A percentile compares a stretch with the other conserved stretches of the same genome.
Conservation (phyloP, 805 yeast species). For the Spathaspora sp. region DNA sequence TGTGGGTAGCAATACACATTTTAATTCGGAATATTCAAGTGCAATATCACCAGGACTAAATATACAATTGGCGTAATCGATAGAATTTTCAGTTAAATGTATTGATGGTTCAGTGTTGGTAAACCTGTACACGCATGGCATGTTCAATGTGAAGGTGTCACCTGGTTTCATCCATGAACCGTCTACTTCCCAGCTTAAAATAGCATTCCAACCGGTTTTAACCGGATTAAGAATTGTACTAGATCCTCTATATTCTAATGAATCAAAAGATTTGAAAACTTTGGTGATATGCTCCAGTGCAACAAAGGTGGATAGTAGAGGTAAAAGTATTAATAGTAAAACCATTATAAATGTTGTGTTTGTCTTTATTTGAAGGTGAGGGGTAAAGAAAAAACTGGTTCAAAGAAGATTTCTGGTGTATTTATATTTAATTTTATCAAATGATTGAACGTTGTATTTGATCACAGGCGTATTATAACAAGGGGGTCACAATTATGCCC, state of each 20-base stretch:
- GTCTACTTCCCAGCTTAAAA: slow-evolving; percentile 17
- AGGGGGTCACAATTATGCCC: too few relatives aligned
- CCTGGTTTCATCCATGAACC: slow-evolving; percentile 15
- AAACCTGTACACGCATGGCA: slow-evolving; percentile 26
- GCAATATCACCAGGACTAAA: slow-evolving; percentile 13
- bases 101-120: slow-evolving; percentile 11
- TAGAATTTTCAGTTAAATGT: slow-evolving; percentile 9
- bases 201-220: slow-evolving; percentile 14
- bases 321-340: not conserved
- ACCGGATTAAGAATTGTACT: slow-evolving; percentile 6
- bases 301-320: not conserved
- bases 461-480: too few relatives aligned
- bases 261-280: slow-evolving; percentile 13
- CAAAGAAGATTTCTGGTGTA: too few relatives aligned
- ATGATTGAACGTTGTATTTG: too few relatives aligned
- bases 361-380: too few relatives aligned
- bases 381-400: too few relatives aligned
- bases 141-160: slow-evolving; percentile 22
- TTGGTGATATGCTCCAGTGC: slow-evolving; percentile 9
- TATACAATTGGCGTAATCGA: slow-evolving; percentile 19
- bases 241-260: slow-evolving; percentile 6
- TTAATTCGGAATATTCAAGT: slow-evolving; percentile 13
- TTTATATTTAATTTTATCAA: too few relatives aligned
- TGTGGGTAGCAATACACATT: slow-evolving; percentile 13
- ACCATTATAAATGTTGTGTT: not conserved